Evolutionary conservation across 768 basidiomycete species (phyloP), one percentile per base, ranked within the genome.

Genomic region (Mycena rosella): DNA sequence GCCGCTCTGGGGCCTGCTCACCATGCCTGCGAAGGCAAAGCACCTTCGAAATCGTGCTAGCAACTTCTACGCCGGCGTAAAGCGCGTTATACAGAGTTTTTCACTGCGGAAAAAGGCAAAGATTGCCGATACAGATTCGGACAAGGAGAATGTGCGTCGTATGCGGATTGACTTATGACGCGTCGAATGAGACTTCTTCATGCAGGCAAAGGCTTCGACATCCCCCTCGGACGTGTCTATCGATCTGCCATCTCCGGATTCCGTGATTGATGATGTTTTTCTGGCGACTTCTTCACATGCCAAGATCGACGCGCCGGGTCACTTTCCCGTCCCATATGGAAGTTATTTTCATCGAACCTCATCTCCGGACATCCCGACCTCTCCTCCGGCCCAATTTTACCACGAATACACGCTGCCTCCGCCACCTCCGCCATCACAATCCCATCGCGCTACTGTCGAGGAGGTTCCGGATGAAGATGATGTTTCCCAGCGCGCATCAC

Each of bases 101-200:
- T 27, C 15, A 3, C 55, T 10, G n/a, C n/a, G 5, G 36, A 27
- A 36, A 60, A 38, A 30, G 47, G 11, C 22, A 20, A 27, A 34
- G 29, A 20, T 27, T 17, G 29, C 13, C 5, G 57, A 58, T 48
- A 14, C 14, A 5, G 29, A 51, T 10, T 51, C 49, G 3, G 49
- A 60, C 18, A 60, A 60, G 30, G 58, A 60, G n/a, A 60, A 60
- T 49, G 58, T 47, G 47, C 15, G 58, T 60, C 22, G n/a, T 30
- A 32, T 20, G 2, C 20, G 36, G 2, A 34, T 36, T 34, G 42
- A 10, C 17, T 27, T 24, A n/a, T 20, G 36, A 47, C n/a, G 34
- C 17, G 45, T 36, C 38, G 22, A 57, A 26, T n/a, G n/a, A 26
- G 10, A 27, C 34, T 11, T 60, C 36, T 36, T 34, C 15, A 29